phyloP scores from a whole-genome alignment of 306 rosid species.

The Cajanus cajan region DNA sequence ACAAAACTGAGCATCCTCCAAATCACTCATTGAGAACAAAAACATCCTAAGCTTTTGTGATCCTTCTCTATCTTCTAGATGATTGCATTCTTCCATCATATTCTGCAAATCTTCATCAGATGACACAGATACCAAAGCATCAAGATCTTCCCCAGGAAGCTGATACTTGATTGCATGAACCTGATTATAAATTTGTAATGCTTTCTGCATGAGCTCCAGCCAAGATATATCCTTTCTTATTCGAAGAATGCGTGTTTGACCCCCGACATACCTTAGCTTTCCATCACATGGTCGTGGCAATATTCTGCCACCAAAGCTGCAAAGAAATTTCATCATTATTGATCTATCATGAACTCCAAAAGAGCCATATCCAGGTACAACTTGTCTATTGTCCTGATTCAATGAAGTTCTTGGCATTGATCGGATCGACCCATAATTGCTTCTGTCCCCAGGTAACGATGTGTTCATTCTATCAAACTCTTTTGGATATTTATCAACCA shows the following conservation, averaged over 20 bases:
- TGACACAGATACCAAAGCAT: conserved; percentile 85
- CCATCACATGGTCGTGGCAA: conserved; percentile 85
- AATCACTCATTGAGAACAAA: conserved; percentile 62
- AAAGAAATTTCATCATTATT: conserved; percentile 64
- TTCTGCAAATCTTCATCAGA: conserved; percentile 84
- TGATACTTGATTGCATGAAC: conserved; percentile 68
- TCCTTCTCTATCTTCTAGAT: conserved; percentile 42
- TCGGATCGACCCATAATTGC: conserved; percentile 49
- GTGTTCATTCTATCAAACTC: conserved; percentile 50
- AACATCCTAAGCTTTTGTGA: conserved; percentile 73
- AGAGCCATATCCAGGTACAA: conserved; percentile 48
- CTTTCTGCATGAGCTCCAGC: conserved; percentile 67
- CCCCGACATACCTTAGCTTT: conserved; percentile 85
- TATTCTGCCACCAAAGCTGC: conserved; percentile 87
- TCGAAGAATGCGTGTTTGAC: conserved; percentile 75
- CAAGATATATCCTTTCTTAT: conserved; percentile 70
- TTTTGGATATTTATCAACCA: conserved; percentile 51
- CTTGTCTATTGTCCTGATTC: conserved; percentile 50
- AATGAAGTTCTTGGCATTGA: conserved; percentile 50
- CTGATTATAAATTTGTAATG: conserved; percentile 59
- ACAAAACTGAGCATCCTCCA: conserved; percentile 68
- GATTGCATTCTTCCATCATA: conserved; percentile 84
- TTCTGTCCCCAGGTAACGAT: conserved; percentile 46
- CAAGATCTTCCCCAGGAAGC: conserved; percentile 97
- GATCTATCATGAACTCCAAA: conserved; percentile 57